Evolutionary conservation across 441 rosid genomes (phyloP), one percentile per base, ranked within the genome.

Genomic region (Pelargonium australe): DNA sequence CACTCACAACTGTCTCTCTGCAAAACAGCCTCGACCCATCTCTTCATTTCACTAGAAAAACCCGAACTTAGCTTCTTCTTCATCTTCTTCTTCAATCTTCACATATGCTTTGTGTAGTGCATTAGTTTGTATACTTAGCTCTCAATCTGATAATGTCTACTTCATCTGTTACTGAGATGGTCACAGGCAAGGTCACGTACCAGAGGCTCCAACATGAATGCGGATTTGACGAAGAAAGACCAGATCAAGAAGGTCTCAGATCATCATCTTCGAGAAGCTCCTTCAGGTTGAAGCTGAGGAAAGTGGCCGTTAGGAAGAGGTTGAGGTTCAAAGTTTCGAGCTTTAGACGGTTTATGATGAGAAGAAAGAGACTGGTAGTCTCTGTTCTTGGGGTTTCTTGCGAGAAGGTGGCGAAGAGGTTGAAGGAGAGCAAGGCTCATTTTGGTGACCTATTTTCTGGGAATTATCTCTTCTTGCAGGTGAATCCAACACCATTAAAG

Each of bases 401-500:
- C 69, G 78, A 77, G 4, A 85, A 76, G 57, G 66, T 90, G 53
- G 1, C 86, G 84, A 85, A 80, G 86, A 88, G 96, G 70, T 72
- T 91, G 72, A 91, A 80, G 70, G 88, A 87, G 67, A 79, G 96
- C 53, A 89, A 85, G 68, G 78, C 80, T 41, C 89, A 90, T 75
- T 82, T 90, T 72, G 91, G 90, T 34, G 97, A 95, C 79, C 83
- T 95, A 23, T 91, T 95, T 74, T 87, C 93, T 66, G 97, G 96
- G 45, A 95, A 91, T 57, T 95, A 91, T 78, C 77, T 95, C 45
- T 89, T 95, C 82, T 41, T 95, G 80, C 99, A 87, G 60, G 60
- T 53, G 5, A 53, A 19, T 16, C 60, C 60, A 53, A 14, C 60
- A 8, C 60, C 60, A 14, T 53, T 53, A 6, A 53, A 53, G 60